Base-by-base conservation (phyloP, 208 protist species). In the Porcisia deanei region DNA sequence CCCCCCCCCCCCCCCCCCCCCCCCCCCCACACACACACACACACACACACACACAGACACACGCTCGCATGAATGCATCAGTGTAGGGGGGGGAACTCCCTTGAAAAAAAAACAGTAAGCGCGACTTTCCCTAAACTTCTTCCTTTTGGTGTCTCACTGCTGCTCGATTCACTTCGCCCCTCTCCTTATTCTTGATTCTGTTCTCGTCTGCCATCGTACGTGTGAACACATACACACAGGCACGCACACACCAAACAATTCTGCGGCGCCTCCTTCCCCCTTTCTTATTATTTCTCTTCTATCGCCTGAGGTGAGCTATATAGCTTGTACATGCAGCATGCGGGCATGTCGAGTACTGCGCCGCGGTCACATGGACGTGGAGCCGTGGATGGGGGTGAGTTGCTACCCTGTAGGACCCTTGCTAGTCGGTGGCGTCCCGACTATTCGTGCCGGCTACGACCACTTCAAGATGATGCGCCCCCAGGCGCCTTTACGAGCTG, bases 361-460 rank as follows among this genome's bases (percentile, higher is more conserved):
- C 66, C 88, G 92, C 16, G 92, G 92, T 22, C 85, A 76, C 68
- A 87, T 88, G 80, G 85, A 88, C 1, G 60, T 89, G 8, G 83
- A 91, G 76, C 86, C 88, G 53, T 95, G 90, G 91, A 95, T 97
- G 90, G 93, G 91, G 41, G 78, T 88, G 18, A 82, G 83, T 61
- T 90, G 88, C 84, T 95, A 94, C 75, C 89, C 91, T 41, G 83
- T 97, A 55, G 73, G 81, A 0, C 88, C 91, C 14, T 82, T 53
- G 8, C 72, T 94, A 41, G 76, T 94, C 8, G 89, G 91, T 37
- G 89, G 89, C 39, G 76, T 88, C 45, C 83, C 88, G 12, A 70
- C 65, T 12, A 75, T 97, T 14, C 84, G 83, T 25, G 82, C 89
- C 10, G 91, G 84, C 16, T 96, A 95, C 69, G 78, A 86, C 55